Percentiles rank a stretch among this genome's conserved stretches.
Conservation (phyloP, 2,329 filamentous ascomycete genomes). For the Calonectria hongkongensis region DNA sequence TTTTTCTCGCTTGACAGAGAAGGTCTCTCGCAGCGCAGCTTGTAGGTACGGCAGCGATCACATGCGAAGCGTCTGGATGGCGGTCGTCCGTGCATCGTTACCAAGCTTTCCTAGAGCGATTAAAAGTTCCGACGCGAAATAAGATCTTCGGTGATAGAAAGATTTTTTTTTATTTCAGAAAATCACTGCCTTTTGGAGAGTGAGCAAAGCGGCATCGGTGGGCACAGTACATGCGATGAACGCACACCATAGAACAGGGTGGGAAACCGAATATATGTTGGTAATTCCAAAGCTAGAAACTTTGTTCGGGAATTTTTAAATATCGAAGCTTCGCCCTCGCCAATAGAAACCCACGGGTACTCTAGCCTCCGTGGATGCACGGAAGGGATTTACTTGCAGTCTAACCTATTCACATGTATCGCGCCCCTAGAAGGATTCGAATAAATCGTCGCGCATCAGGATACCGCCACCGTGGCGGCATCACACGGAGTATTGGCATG, state of each 20-base stretch:
- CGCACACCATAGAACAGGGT: no score
- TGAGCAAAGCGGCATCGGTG: neutral
- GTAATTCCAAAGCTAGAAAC: neutral
- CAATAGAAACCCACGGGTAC: neutral
- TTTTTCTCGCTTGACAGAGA: neutral
- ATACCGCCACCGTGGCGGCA: no score
- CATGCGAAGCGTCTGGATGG: slow-evolving; percentile 10
- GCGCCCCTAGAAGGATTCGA: no score
- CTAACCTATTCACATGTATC: no score
- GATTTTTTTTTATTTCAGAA: neutral
- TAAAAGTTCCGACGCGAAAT: neutral
- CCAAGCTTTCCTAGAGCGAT: neutral
- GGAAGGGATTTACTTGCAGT: neutral
- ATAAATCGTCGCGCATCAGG: no score
- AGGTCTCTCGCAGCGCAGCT: slow-evolving; percentile 1
- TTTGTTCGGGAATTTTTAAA: neutral
- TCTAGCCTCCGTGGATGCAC: neutral
- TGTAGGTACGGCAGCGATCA: slow-evolving; percentile 4
- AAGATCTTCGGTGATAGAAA: neutral
- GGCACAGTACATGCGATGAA: neutral
- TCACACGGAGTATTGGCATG: no score
- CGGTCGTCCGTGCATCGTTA: neutral
- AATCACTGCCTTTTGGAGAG: neutral
- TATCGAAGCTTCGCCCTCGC: neutral
- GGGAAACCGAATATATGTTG: neutral